Evolutionary conservation across 106 monocot genomes (phyloP).

Genomic region (Acorus gramineus): DNA sequence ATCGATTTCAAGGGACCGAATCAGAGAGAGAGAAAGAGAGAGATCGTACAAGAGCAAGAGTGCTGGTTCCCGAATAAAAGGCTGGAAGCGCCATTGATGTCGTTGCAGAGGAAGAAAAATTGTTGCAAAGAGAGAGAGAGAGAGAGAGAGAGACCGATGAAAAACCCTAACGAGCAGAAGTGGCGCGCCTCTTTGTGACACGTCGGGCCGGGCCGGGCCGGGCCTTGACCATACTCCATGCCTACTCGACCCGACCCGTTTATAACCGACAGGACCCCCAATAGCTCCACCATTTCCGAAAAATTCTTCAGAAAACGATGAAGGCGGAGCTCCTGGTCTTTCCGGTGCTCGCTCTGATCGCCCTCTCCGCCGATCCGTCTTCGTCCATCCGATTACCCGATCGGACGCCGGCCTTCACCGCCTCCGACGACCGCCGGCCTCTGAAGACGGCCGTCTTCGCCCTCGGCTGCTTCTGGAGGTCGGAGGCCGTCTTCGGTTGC

Average conservation of each 20-base stretch:
- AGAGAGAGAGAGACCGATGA: too few relatives aligned
- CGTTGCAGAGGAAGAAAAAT: too few relatives aligned
- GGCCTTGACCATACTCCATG: too few relatives aligned
- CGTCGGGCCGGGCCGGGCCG: too few relatives aligned
- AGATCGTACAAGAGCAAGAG: slow-evolving; percentile 36
- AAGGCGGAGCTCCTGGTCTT: slow-evolving; percentile 2
- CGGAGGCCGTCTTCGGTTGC: slow-evolving; percentile 87
- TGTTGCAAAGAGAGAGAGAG: too few relatives aligned
- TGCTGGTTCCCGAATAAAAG: slow-evolving; percentile 57
- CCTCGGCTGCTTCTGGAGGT: slow-evolving; percentile 94
- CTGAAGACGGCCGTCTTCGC: slow-evolving; percentile 63
- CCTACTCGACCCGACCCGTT: too few relatives aligned
- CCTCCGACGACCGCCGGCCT: slow-evolving; percentile 9
- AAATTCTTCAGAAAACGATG: too few relatives aligned
- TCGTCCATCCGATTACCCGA: slow-evolving; percentile 11
- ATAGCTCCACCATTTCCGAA: neutral
- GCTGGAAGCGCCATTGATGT: slow-evolving; percentile 43
- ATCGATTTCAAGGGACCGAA: neutral
- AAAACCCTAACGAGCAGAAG: too few relatives aligned
- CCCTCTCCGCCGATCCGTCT: slow-evolving; percentile 4
- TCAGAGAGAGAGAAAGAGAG: neutral
- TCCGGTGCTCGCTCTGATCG: slow-evolving; percentile 7
- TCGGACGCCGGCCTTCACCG: slow-evolving; percentile 4
- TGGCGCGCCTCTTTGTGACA: too few relatives aligned
- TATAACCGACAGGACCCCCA: too few relatives aligned